Percentiles rank a stretch among this genome's conserved stretches.
These are phyloP conservation scores for Betula pendula DNA, from an alignment of 306 rosid species.

Conservation along the genomic window DNA sequence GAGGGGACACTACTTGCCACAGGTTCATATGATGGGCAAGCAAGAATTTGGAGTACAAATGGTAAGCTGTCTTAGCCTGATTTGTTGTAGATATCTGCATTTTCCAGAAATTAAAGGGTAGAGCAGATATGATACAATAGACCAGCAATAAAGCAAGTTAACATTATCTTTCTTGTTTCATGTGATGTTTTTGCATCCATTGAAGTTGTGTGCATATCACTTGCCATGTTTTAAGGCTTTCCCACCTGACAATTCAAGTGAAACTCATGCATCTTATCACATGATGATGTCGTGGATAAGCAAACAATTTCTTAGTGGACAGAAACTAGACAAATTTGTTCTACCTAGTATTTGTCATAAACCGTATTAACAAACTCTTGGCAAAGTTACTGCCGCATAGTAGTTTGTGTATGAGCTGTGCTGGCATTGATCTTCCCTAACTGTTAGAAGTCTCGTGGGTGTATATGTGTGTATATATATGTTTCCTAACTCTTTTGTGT, in stretches of 20 bases:
- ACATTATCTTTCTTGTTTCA: neutral
- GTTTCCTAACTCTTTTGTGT: no score
- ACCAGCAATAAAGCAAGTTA: neutral
- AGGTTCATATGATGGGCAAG: slow-evolving; percentile 96
- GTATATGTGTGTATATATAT: no score
- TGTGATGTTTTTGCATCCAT: neutral
- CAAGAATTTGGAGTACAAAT: slow-evolving; percentile 83
- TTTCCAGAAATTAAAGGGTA: neutral
- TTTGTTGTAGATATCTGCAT: neutral
- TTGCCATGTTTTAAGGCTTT: no score
- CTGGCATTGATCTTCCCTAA: no score
- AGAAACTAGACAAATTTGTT: no score
- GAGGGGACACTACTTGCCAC: slow-evolving; percentile 96
- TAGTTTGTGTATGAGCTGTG: no score
- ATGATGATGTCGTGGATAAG: neutral
- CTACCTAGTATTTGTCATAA: no score
- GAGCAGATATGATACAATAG: neutral
- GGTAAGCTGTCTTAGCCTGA: slow-evolving; percentile 43
- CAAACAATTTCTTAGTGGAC: no score
- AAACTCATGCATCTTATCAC: no score
- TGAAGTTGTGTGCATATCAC: neutral
- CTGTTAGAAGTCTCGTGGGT: no score
- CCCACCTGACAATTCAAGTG: neutral
- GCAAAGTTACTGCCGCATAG: no score
- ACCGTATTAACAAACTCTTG: no score